Percentiles rank a stretch among this genome's conserved stretches.
phyloP scores from a whole-genome alignment of 2,329 filamentous ascomycete genomes.

The Zymoseptoria brevis region DNA sequence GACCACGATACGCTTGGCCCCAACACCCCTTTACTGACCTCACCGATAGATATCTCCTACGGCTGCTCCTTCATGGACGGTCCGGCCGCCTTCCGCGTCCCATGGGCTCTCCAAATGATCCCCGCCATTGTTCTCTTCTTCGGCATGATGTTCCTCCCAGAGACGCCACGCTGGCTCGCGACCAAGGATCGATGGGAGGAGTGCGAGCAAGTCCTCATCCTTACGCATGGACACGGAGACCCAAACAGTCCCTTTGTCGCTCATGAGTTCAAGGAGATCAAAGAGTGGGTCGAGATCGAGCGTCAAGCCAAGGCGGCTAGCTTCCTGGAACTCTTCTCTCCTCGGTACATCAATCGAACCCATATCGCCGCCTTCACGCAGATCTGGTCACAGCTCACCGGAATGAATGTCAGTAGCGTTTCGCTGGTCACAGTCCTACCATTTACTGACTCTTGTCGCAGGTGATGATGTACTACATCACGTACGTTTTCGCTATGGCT shows the following conservation, averaged over 20 bases:
- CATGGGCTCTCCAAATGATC: slow-evolving; percentile 43
- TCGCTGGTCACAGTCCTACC: not conserved
- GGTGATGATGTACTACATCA: slow-evolving; percentile 19
- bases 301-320: slow-evolving; percentile 59
- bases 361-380: slow-evolving; percentile 64
- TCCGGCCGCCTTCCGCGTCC: slow-evolving; percentile 46
- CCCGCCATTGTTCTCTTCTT: slow-evolving; percentile 40
- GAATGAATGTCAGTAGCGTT: slow-evolving; percentile 58
- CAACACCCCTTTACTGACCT: not conserved
- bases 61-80: slow-evolving; percentile 56
- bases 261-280: slow-evolving; percentile 59
- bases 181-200: slow-evolving; percentile 56
- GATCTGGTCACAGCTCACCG: slow-evolving; percentile 68
- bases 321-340: slow-evolving; percentile 64
- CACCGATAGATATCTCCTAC: slow-evolving; percentile 43
- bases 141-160: slow-evolving; percentile 53
- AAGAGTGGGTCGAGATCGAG: slow-evolving; percentile 63
- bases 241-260: slow-evolving; percentile 48
- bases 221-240: slow-evolving; percentile 51
- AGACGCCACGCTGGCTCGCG: slow-evolving; percentile 59
- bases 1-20: not conserved
- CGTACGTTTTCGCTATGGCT: slow-evolving; percentile 65
- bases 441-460: not conserved
- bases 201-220: slow-evolving; percentile 52
- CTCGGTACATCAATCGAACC: slow-evolving; percentile 66